phyloP scores from a whole-genome alignment of 768 basidiomycete genomes.

The Termitomyces sp. region DNA sequence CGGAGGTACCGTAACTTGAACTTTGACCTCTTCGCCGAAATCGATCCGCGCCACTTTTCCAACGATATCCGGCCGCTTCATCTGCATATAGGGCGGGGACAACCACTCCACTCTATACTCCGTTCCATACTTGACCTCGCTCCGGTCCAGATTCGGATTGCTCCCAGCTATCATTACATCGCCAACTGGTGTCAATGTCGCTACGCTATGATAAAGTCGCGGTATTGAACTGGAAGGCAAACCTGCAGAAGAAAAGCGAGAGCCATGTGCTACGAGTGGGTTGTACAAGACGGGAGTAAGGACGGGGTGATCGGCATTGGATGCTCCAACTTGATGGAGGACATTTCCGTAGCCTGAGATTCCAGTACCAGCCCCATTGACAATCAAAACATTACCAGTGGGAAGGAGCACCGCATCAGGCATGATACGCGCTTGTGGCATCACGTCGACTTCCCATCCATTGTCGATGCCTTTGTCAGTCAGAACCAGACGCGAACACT shows the following conservation, averaged over 20 bases:
- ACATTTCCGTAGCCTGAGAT: conserved; percentile 83
- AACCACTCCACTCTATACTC: conserved; percentile 91
- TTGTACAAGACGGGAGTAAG: conserved; percentile 71
- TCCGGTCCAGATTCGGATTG: conserved; percentile 81
- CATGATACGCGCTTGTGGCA: conserved; percentile 77
- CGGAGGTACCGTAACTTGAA: conserved; percentile 42
- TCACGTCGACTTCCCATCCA: conserved; percentile 76
- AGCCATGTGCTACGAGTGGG: conserved; percentile 48
- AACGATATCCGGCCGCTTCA: conserved; percentile 53
- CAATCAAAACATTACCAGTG: conserved; percentile 68
- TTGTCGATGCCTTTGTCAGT: conserved; percentile 59
- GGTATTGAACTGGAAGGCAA: conserved; percentile 69
- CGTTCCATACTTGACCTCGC: conserved; percentile 70
- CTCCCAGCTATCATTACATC: conserved; percentile 79
- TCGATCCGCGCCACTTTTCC: conserved; percentile 33
- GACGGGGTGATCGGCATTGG: conserved; percentile 76
- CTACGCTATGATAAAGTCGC: conserved; percentile 81
- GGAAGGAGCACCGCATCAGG: conserved; percentile 80
- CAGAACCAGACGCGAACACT: conserved; percentile 70
- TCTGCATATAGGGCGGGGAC: conserved; percentile 76
- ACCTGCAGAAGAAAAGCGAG: conserved; percentile 57
- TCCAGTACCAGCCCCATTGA: conserved; percentile 74
- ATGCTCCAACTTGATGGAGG: conserved; percentile 61
- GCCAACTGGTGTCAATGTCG: conserved; percentile 71
- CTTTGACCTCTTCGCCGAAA: conserved; percentile 39